Percentiles rank a stretch among this genome's conserved stretches.
phyloP scores from a whole-genome alignment of 345 rosid species.

The Salix caprea region DNA sequence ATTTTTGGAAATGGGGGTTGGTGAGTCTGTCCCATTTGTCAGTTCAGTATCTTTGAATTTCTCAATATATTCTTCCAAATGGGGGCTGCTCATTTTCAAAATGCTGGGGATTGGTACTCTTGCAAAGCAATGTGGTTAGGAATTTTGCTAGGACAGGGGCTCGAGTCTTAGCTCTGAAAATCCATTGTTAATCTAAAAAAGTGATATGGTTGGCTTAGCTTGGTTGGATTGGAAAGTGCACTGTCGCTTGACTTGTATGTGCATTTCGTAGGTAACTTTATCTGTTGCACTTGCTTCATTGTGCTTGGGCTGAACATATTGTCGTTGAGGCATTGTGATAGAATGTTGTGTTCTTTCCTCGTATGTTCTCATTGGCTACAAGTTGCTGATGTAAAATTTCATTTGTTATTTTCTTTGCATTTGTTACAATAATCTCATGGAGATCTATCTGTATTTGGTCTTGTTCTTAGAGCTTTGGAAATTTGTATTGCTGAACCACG shows the following conservation, averaged over 20 bases:
- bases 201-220: no score
- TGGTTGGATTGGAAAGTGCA: no score
- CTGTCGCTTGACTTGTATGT: not conserved
- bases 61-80: not conserved
- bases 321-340: not conserved
- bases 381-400: not conserved
- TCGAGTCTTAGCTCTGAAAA: no score
- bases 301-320: not conserved
- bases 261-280: not conserved
- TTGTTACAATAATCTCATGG: not conserved
- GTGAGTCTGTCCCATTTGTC: constrained; percentile 31
- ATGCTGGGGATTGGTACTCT: no score
- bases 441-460: not conserved
- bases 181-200: no score
- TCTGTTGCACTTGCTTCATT: not conserved
- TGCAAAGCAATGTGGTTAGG: no score
- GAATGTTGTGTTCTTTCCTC: not conserved
- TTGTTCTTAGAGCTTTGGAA: not conserved
- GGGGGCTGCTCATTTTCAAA: not conserved
- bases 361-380: not conserved
- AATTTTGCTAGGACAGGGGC: no score
- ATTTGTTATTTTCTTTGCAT: not conserved
- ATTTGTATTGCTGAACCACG: not conserved
- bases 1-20: constrained; percentile 76
- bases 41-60: not conserved